phyloP scores from a whole-genome alignment of 306 rosid genomes.

The Citrullus colocynthis region DNA sequence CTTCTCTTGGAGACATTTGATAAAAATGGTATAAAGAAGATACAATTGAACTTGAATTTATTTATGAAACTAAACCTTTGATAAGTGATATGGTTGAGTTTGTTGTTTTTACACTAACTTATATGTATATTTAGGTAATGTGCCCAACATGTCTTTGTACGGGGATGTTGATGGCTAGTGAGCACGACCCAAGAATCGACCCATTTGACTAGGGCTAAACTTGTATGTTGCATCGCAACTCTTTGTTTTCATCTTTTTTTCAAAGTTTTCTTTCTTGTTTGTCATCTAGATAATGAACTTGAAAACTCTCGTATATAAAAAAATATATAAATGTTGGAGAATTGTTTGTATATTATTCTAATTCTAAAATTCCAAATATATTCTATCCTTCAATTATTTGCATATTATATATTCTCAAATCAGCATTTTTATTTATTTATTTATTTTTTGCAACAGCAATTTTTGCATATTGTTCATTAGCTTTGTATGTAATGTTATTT shows the following conservation, averaged over 20 bases:
- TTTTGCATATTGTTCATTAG: not conserved
- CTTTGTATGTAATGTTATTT: not conserved
- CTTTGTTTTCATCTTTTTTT: not conserved
- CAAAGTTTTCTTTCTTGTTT: not conserved
- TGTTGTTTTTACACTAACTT: not conserved
- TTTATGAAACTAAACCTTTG: not conserved
- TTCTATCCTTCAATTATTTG: not conserved
- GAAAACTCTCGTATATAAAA: not conserved
- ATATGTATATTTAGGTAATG: slow-evolving; percentile 51
- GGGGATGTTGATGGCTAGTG: slow-evolving; percentile 94
- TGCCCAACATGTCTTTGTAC: slow-evolving; percentile 95
- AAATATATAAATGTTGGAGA: not conserved
- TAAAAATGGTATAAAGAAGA: too few relatives aligned
- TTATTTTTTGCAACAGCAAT: too few relatives aligned
- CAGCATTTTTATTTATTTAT: too few relatives aligned
- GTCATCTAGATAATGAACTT: not conserved
- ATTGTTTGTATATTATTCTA: not conserved
- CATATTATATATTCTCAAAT: not conserved
- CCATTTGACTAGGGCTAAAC: slow-evolving; percentile 50
- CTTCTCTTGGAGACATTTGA: too few relatives aligned
- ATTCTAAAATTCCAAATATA: not conserved
- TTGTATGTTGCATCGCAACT: not conserved
- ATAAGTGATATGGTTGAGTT: not conserved
- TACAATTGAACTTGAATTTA: not conserved
- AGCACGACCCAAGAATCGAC: slow-evolving; percentile 79